These are phyloP conservation scores for Neobulgaria alba DNA, from an alignment of 2,329 filamentous ascomycete genomes.

Conservation along the genomic window DNA sequence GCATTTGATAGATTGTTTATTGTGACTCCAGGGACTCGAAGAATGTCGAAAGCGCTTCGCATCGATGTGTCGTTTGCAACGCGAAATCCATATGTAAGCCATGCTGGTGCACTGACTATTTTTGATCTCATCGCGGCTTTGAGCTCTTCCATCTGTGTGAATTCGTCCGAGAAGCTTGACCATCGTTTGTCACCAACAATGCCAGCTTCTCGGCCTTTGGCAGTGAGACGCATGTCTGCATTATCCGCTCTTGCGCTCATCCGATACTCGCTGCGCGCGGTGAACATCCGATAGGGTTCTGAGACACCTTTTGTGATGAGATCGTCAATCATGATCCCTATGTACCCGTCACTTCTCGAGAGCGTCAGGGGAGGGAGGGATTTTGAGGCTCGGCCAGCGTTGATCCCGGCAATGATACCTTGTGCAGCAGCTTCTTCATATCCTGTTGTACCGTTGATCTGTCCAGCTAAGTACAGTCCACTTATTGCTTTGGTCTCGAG, in stretches of 20 bases:
- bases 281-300: constrained; percentile 98
- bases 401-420: constrained; percentile 85
- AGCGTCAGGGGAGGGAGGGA: constrained; percentile 58
- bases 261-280: constrained; percentile 87
- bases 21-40: constrained; percentile 56
- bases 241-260: constrained; percentile 91
- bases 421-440: constrained; percentile 97
- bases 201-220: constrained; percentile 66
- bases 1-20: constrained; percentile 47
- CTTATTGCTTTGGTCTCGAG: constrained; percentile 88
- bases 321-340: constrained; percentile 98
- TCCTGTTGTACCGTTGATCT: constrained; percentile 96
- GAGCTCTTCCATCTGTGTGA: constrained; percentile 59
- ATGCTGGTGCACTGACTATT: constrained; percentile 51
- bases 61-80: constrained; percentile 57
- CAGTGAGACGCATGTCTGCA: constrained; percentile 78
- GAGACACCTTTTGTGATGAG: constrained; percentile 93
- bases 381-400: constrained; percentile 74
- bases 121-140: constrained; percentile 50
- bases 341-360: constrained; percentile 82
- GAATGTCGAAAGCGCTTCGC: constrained; percentile 70
- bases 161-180: constrained; percentile 57
- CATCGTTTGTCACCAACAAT: constrained; percentile 75
- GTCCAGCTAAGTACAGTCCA: constrained; percentile 85
- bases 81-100: constrained; percentile 62